Percentiles rank a stretch among this genome's conserved stretches.
phyloP scores from a whole-genome alignment of 2,329 filamentous ascomycete genomes.

The Scedosporium boydii region DNA sequence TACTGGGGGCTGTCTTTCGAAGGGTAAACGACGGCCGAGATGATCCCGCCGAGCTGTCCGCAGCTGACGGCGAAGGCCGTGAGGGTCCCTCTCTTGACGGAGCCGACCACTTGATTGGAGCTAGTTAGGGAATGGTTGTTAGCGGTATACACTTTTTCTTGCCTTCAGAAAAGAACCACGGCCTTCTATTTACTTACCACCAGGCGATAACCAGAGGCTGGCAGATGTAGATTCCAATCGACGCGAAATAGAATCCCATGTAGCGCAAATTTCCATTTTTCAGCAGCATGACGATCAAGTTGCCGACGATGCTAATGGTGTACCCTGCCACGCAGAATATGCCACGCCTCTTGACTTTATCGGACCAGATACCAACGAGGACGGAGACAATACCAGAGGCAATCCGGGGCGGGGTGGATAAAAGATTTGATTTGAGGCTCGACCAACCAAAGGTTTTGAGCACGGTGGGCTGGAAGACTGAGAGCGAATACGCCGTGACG shows the following conservation, averaged over 20 bases:
- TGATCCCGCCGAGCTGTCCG: conserved; percentile 29
- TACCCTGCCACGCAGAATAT: conserved; percentile 15
- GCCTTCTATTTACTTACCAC: conserved; percentile 20
- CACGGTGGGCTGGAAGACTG: conserved; percentile 24
- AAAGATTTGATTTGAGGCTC: conserved; percentile 20
- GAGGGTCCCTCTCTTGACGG: conserved; percentile 34
- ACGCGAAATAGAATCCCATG: conserved; percentile 20
- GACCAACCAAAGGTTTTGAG: conserved; percentile 22
- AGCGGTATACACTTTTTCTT: background rate
- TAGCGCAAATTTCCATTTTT: conserved; percentile 14
- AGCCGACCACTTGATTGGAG: conserved; percentile 34
- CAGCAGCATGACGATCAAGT: conserved; percentile 24
- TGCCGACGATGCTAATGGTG: conserved; percentile 14
- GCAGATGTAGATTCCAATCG: conserved; percentile 20
- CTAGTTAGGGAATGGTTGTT: background rate
- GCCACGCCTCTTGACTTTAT: conserved; percentile 14
- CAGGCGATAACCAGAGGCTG: conserved; percentile 28
- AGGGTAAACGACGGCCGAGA: conserved; percentile 16
- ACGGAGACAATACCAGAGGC: conserved; percentile 23
- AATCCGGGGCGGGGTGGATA: conserved; percentile 19
- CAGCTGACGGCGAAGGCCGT: conserved; percentile 35
- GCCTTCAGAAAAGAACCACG: background rate
- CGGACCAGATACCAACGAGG: conserved; percentile 15
- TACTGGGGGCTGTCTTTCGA: conserved; percentile 17
- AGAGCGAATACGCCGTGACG: conserved; percentile 19